These are phyloP conservation scores for Monosporozyma unispora DNA, from an alignment of 805 yeast genomes.

Conservation along the genomic window DNA sequence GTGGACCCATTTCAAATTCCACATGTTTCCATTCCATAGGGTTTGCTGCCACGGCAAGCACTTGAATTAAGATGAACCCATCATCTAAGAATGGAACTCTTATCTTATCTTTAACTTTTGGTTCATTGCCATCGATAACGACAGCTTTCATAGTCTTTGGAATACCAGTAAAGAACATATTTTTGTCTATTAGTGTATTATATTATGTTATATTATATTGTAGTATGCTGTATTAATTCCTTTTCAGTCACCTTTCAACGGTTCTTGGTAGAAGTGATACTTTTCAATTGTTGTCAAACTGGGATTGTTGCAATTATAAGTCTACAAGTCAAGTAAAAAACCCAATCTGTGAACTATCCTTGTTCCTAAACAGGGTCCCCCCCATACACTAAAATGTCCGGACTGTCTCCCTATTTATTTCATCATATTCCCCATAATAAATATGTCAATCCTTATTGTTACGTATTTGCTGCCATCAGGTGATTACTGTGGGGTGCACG, in stretches of 20 bases:
- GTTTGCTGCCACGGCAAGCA: conserved; percentile 49
- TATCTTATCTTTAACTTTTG: conserved; percentile 22
- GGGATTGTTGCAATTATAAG: not conserved
- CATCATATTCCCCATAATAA: no score
- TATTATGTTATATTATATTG: not conserved
- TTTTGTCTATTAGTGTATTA: not conserved
- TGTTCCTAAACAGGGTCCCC: not conserved
- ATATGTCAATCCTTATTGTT: not conserved
- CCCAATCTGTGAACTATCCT: no score
- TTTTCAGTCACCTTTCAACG: no score
- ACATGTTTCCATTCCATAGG: conserved; percentile 67
- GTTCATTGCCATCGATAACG: conserved; percentile 30
- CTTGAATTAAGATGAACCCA: conserved; percentile 37
- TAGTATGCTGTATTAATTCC: no score
- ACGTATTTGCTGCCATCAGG: not conserved
- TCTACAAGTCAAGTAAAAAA: no score
- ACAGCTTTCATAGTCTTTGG: conserved; percentile 37
- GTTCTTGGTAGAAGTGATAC: no score
- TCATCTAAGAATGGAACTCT: conserved; percentile 32
- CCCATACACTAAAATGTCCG: not conserved
- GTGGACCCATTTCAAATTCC: conserved; percentile 31
- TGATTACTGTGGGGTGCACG: not conserved
- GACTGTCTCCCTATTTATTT: not conserved
- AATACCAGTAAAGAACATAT: conserved; percentile 8
- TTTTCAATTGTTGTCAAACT: no score